These are phyloP conservation scores for Daedaleopsis sinensis DNA, from an alignment of 768 basidiomycete species.

Conservation along the genomic window DNA sequence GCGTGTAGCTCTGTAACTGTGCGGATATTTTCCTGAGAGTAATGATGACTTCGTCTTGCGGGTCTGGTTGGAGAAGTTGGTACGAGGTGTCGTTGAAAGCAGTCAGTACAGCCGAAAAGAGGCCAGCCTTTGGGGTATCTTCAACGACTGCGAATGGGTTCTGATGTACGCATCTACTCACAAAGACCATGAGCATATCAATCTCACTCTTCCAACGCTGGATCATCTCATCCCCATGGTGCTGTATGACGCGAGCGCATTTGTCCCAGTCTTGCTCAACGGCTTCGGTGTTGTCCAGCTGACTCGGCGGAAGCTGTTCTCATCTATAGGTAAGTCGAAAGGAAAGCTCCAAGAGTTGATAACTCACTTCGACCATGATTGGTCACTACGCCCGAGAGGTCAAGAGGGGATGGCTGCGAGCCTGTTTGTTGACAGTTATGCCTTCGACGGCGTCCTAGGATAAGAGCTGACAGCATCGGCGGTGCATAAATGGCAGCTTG, in stretches of 20 bases:
- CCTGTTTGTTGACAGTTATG: no score
- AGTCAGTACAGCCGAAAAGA: constrained; percentile 26
- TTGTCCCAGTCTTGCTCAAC: not conserved
- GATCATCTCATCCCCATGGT: not conserved
- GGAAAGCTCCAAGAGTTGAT: no score
- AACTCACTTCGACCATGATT: no score
- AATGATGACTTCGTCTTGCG: not conserved
- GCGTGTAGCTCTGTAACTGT: not conserved
- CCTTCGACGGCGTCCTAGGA: no score
- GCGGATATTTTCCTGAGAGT: constrained; percentile 7
- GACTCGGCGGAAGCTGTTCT: no score
- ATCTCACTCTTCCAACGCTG: not conserved
- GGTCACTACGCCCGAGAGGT: no score
- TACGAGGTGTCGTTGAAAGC: constrained; percentile 21
- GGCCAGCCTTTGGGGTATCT: constrained; percentile 18
- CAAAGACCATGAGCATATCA: not conserved
- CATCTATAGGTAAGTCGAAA: no score
- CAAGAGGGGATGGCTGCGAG: no score
- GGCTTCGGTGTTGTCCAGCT: no score
- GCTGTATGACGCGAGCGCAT: not conserved
- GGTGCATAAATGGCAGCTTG: no score
- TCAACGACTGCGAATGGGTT: not conserved
- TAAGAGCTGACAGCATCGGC: no score
- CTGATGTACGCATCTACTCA: not conserved
- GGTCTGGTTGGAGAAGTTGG: constrained; percentile 5